A percentile compares a stretch with the other conserved stretches of the same genome.
These are phyloP conservation scores for Cutaneotrichosporon sp. DNA, from an alignment of 1,284 basidiomycete genomes.

Conservation along the genomic window DNA sequence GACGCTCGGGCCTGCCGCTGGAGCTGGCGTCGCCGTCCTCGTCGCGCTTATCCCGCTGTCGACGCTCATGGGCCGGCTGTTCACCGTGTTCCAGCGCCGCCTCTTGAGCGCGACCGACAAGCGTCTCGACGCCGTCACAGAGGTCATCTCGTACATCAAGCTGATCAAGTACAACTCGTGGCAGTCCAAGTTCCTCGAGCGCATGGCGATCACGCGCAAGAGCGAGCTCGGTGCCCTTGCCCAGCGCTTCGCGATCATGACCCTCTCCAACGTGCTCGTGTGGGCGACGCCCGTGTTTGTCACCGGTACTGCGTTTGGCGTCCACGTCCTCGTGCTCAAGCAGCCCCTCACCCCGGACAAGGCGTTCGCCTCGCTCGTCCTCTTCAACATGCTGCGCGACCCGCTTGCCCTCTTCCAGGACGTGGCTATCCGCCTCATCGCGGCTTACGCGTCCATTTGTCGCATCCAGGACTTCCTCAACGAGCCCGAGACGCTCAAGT, in stretches of 20 bases:
- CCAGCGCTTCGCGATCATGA: conserved; percentile 52
- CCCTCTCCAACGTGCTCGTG: conserved; percentile 52
- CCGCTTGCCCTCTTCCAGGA: conserved; percentile 44
- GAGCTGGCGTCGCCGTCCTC: conserved; percentile 55
- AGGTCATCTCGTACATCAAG: conserved; percentile 60
- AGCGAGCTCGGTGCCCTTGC: conserved; percentile 56
- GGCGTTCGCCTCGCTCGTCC: conserved; percentile 57
- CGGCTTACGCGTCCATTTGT: conserved; percentile 53
- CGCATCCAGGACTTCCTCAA: conserved; percentile 57
- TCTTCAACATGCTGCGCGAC: conserved; percentile 58
- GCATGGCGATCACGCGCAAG: conserved; percentile 55
- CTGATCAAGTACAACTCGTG: conserved; percentile 58
- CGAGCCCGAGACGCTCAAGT: conserved; percentile 61
- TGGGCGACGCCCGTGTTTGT: conserved; percentile 57
- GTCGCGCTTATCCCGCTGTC: conserved; percentile 53
- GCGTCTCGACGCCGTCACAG: conserved; percentile 58
- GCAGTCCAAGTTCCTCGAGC: conserved; percentile 56
- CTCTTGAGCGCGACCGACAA: conserved; percentile 59
- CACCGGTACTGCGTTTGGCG: conserved; percentile 56
- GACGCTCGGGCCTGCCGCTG: conserved; percentile 53
- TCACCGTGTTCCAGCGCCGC: conserved; percentile 55
- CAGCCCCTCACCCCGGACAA: conserved; percentile 45
- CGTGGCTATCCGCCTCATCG: conserved; percentile 55
- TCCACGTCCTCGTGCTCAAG: conserved; percentile 47
- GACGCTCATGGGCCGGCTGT: conserved; percentile 52